Percentiles rank a stretch among this genome's conserved stretches.
These are phyloP conservation scores for Schizothecium vesticola DNA, from an alignment of 495 filamentous ascomycete species.

Conservation along the genomic window DNA sequence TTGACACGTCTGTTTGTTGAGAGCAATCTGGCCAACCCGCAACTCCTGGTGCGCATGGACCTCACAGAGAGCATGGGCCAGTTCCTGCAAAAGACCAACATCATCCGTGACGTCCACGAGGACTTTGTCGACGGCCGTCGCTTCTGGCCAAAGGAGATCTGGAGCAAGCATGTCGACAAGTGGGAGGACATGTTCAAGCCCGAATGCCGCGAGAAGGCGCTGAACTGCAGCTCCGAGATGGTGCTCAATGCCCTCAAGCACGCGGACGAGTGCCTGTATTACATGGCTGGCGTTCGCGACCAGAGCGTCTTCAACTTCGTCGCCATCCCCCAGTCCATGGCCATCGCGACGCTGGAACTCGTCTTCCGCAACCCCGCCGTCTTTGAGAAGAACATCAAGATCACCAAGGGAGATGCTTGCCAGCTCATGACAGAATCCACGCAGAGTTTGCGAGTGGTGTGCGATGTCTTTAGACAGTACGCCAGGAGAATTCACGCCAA, in stretches of 20 bases:
- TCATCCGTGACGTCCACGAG: conserved; percentile 91
- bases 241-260: conserved; percentile 81
- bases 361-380: conserved; percentile 90
- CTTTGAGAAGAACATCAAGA: conserved; percentile 87
- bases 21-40: conserved; percentile 79
- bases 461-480: conserved; percentile 71
- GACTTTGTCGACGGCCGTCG: conserved; percentile 79
- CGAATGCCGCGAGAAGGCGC: conserved; percentile 69
- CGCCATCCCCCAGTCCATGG: conserved; percentile 97
- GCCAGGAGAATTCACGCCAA: conserved; percentile 70
- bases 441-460: conserved; percentile 76
- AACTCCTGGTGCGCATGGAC: conserved; percentile 67
- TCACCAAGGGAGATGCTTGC: conserved; percentile 92
- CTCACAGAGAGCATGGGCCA: conserved; percentile 95
- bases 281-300: conserved; percentile 91
- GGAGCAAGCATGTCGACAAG: conserved; percentile 85
- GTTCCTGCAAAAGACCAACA: conserved; percentile 96
- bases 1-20: conserved; percentile 87
- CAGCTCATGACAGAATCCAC: conserved; percentile 85
- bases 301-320: conserved; percentile 99
- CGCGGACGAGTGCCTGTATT: conserved; percentile 90
- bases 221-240: conserved; percentile 93
- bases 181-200: conserved; percentile 88
- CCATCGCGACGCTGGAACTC: conserved; percentile 86
- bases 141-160: conserved; percentile 94